These are phyloP conservation scores for Fusarium pseudonygamai DNA, from an alignment of 2,329 filamentous ascomycete genomes.

Conservation along the genomic window DNA sequence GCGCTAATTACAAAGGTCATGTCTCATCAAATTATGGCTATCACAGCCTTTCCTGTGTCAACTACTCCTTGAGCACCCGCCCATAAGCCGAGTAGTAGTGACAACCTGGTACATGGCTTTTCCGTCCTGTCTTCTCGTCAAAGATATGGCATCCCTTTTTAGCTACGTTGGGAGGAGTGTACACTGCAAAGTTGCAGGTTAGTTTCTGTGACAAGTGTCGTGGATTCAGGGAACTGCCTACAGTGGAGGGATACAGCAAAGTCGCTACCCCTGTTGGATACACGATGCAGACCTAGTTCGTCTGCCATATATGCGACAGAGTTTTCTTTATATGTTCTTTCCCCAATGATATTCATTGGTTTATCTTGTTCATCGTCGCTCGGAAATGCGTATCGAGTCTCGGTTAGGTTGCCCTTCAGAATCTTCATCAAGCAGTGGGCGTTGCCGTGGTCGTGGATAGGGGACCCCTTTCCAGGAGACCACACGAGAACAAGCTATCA, in stretches of 20 bases:
- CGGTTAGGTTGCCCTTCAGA: constrained; percentile 79
- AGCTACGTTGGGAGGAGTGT: constrained; percentile 89
- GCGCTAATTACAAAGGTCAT: constrained; percentile 35
- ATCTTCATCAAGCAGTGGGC: constrained; percentile 95
- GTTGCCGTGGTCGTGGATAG: constrained; percentile 89
- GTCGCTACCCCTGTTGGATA: constrained; percentile 78
- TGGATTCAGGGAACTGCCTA: constrained; percentile 49
- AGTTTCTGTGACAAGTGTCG: constrained; percentile 47
- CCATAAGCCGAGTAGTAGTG: constrained; percentile 76
- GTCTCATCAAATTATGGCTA: constrained; percentile 27
- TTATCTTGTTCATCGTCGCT: constrained; percentile 55
- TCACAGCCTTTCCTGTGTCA: not conserved
- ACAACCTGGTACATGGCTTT: constrained; percentile 74
- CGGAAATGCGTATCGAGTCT: constrained; percentile 84
- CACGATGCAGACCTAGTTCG: constrained; percentile 84
- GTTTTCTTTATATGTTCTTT: constrained; percentile 74
- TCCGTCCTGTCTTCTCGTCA: constrained; percentile 77
- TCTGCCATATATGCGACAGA: constrained; percentile 92
- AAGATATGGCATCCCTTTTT: constrained; percentile 85
- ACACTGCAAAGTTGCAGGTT: constrained; percentile 61
- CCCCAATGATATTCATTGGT: constrained; percentile 71
- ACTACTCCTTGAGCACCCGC: constrained; percentile 53
- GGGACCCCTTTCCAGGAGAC: constrained; percentile 83
- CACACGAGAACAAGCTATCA: constrained; percentile 84
- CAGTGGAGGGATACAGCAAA: constrained; percentile 86